These are phyloP conservation scores for Epichloe brachyelytri DNA, from an alignment of 2,329 filamentous ascomycete species.

Conservation along the genomic window DNA sequence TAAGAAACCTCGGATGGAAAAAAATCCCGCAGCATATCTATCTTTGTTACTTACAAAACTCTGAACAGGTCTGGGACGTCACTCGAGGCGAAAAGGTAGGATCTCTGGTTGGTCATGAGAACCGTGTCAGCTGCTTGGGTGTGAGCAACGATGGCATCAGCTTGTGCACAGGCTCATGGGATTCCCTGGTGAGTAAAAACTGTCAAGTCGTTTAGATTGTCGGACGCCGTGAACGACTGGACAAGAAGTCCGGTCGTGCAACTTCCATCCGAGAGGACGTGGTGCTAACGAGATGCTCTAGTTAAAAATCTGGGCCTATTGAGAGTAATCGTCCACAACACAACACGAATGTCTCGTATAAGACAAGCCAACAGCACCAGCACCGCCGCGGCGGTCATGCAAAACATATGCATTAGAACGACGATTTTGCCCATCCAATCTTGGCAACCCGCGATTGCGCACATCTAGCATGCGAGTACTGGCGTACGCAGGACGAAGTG, in stretches of 20 bases:
- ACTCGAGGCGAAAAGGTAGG: slow-evolving; percentile 94
- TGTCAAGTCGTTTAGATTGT: not conserved
- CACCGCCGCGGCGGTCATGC: slow-evolving; percentile 11
- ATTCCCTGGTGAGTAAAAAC: slow-evolving; percentile 70
- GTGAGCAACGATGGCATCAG: slow-evolving; percentile 99
- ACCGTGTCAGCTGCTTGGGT: slow-evolving; percentile 94
- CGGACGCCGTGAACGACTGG: not conserved
- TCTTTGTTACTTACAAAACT: slow-evolving; percentile 5
- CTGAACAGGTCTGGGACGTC: slow-evolving; percentile 84
- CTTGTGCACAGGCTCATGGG: slow-evolving; percentile 98
- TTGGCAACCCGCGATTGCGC: slow-evolving; percentile 16
- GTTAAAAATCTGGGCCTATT: slow-evolving; percentile 85
- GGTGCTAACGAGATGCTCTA: slow-evolving; percentile 21
- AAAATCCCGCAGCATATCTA: not conserved
- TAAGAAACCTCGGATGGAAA: slow-evolving; percentile 24
- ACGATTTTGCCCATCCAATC: slow-evolving; percentile 16
- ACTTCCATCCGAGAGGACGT: not conserved
- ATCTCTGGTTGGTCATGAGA: slow-evolving; percentile 92
- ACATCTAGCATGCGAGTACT: slow-evolving; percentile 21
- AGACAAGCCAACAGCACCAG: slow-evolving; percentile 17
- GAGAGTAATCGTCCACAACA: slow-evolving; percentile 19
- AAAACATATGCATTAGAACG: slow-evolving; percentile 18
- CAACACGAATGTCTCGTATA: slow-evolving; percentile 15
- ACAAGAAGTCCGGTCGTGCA: no score
- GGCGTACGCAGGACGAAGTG: slow-evolving; percentile 27